Evolutionary conservation across 2,329 filamentous ascomycete genomes (phyloP).

Genomic region (Neopestalotiopsis sp.): DNA sequence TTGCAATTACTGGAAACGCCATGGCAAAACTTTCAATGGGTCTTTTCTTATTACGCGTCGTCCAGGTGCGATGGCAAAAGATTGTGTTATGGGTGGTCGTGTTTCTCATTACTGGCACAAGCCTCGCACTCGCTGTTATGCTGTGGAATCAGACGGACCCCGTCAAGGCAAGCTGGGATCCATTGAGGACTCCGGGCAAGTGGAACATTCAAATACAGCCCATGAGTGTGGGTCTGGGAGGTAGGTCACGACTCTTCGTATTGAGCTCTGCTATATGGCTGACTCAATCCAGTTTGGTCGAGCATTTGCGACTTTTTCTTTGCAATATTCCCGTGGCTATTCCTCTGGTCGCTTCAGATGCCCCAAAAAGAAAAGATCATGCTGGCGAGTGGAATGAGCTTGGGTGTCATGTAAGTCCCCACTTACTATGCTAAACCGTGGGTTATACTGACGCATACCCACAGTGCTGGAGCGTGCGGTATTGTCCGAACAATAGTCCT

Average conservation of each 20-base stretch:
- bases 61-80: constrained; percentile 40
- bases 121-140: constrained; percentile 38
- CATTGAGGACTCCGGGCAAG: constrained; percentile 37
- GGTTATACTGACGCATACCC: background rate
- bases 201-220: constrained; percentile 43
- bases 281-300: constrained; percentile 36
- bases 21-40: constrained; percentile 45
- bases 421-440: background rate
- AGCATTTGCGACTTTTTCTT: constrained; percentile 36
- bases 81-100: constrained; percentile 39
- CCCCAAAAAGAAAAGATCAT: constrained; percentile 33
- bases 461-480: constrained; percentile 40
- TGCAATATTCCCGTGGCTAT: constrained; percentile 34
- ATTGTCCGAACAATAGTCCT: constrained; percentile 35
- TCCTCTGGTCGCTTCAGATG: constrained; percentile 32
- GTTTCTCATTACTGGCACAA: constrained; percentile 36
- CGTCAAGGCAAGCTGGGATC: constrained; percentile 41
- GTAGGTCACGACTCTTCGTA: constrained; percentile 22
- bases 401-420: constrained; percentile 32
- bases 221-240: constrained; percentile 41
- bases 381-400: constrained; percentile 33
- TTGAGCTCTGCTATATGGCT: background rate
- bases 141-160: constrained; percentile 45
- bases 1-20: constrained; percentile 42
- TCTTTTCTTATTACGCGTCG: constrained; percentile 43